Evolutionary conservation across 257 asterid species (phyloP).

Genomic region (Primulina tabacum): DNA sequence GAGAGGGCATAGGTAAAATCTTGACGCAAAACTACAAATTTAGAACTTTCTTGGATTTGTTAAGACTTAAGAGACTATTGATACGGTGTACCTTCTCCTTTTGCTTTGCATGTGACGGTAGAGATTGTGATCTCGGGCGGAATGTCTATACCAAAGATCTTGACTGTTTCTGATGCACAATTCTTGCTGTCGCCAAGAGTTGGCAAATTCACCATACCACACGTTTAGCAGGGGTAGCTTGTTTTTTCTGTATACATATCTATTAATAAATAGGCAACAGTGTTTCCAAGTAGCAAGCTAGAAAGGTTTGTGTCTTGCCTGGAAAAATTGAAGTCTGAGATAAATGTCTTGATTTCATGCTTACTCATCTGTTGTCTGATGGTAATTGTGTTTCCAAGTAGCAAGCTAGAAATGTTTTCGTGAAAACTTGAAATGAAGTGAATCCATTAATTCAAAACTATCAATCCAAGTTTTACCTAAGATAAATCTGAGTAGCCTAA

Average conservation of each 20-base stretch:
- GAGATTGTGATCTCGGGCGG: constrained; percentile 85
- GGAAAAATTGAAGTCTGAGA: neutral
- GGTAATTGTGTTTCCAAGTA: neutral
- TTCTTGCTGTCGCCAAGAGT: constrained; percentile 53
- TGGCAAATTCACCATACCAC: constrained; percentile 55
- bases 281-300: constrained; percentile 3
- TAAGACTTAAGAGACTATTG: neutral
- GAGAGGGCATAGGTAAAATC: constrained; percentile 75
- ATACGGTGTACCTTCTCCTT: neutral
- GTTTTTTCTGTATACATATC: no score
- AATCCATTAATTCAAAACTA: no score
- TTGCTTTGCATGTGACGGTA: constrained; percentile 29
- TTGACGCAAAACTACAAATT: neutral
- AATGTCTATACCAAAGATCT: constrained; percentile 64
- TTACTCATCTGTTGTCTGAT: neutral
- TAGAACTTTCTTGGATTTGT: neutral
- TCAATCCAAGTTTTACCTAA: no score
- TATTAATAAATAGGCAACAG: neutral
- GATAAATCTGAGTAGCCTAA: no score
- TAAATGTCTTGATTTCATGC: neutral
- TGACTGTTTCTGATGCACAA: constrained; percentile 50
- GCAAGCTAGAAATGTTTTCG: no score
- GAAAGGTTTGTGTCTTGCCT: constrained; percentile 11
- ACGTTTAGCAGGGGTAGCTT: constrained; percentile 27
- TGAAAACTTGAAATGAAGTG: no score